Evolutionary conservation across 78 protist genomes (phyloP).

Genomic region (Emiliania huxleyi): DNA sequence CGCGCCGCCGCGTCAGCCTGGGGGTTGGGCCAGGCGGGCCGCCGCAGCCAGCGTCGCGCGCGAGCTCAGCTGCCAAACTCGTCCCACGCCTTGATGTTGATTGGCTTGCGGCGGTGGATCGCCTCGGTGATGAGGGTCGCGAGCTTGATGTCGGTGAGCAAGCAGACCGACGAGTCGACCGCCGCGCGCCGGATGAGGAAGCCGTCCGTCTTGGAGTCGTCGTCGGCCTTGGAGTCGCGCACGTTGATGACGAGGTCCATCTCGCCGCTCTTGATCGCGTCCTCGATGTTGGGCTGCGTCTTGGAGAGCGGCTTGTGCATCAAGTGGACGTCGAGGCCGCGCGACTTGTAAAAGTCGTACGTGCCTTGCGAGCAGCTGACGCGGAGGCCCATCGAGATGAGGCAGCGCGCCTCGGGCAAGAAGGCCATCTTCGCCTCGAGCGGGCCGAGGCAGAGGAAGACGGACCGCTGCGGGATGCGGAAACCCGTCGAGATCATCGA

Average conservation of each 20-base stretch:
- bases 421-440: conserved; percentile 77
- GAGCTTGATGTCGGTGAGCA: conserved; percentile 82
- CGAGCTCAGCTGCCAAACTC: background rate
- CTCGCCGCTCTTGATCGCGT: conserved; percentile 23
- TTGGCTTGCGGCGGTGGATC: background rate
- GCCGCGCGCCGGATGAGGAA: conserved; percentile 67
- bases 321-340: conserved; percentile 40
- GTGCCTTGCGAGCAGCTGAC: conserved; percentile 74
- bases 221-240: conserved; percentile 69
- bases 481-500: conserved; percentile 86
- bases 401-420: conserved; percentile 59
- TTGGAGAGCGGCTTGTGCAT: conserved; percentile 1
- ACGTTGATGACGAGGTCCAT: conserved; percentile 82
- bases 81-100: background rate
- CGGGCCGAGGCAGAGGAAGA: conserved; percentile 85
- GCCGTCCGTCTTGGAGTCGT: conserved; percentile 70
- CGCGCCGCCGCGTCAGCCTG: too few species aligned
- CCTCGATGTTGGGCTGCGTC: background rate
- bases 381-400: conserved; percentile 61
- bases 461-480: conserved; percentile 53
- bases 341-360: conserved; percentile 62
- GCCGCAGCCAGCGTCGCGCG: too few species aligned
- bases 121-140: conserved; percentile 81
- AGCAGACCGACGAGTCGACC: conserved; percentile 64
- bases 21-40: too few species aligned